These are phyloP conservation scores for Adansonia madagascariensis DNA, from an alignment of 441 rosid species.

Conservation along the genomic window DNA sequence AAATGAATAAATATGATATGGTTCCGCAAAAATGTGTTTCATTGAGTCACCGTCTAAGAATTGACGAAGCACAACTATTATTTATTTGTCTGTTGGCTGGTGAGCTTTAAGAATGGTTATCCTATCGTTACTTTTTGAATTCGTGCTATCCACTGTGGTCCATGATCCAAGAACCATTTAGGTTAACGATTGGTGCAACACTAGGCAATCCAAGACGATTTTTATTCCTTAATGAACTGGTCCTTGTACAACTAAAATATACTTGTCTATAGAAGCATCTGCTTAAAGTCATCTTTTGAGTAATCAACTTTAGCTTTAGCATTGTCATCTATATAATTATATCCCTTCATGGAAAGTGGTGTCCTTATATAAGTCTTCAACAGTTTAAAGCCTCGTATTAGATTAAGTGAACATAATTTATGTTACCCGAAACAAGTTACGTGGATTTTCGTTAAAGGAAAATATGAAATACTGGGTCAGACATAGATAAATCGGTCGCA, in stretches of 20 bases:
- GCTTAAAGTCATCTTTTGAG: conserved; percentile 3
- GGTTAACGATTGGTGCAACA: conserved; percentile 7
- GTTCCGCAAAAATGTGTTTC: conserved; percentile 6
- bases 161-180: conserved; percentile 9
- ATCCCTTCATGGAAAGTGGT: not conserved
- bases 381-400: not conserved
- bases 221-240: not conserved
- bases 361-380: not conserved
- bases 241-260: not conserved
- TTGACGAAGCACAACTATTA: not conserved
- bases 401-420: not conserved
- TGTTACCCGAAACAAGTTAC: not conserved
- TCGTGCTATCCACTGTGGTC: not conserved
- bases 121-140: not conserved
- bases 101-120: conserved; percentile 16
- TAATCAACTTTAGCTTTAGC: not conserved
- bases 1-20: not conserved
- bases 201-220: not conserved
- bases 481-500: not conserved
- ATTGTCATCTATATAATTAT: not conserved
- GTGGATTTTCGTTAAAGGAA: conserved; percentile 15
- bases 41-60: not conserved
- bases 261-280: conserved; percentile 18
- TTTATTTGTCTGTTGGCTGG: not conserved
- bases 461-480: not conserved